Percentiles rank a stretch among this genome's conserved stretches.
These are phyloP conservation scores for Talaromyces piceae DNA, from an alignment of 2,329 filamentous ascomycete species.

Conservation along the genomic window DNA sequence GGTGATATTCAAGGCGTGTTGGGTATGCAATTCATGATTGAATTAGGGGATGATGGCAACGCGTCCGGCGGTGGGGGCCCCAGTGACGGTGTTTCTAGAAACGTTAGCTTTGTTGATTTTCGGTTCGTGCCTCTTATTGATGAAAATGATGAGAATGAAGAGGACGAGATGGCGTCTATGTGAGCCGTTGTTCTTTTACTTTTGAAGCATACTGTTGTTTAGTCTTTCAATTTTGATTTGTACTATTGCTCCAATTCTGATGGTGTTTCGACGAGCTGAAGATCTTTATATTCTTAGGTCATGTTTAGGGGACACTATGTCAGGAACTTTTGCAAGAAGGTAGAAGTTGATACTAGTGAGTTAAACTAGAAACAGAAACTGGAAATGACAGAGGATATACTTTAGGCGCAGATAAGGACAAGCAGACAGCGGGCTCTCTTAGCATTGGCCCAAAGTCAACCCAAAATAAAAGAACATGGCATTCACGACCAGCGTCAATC, in stretches of 20 bases:
- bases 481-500: neutral
- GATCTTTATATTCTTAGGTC: no score
- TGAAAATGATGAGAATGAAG: constrained; percentile 25
- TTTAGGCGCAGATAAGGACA: no score
- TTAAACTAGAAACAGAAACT: no score
- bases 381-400: no score
- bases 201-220: neutral
- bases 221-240: neutral
- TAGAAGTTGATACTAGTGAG: no score
- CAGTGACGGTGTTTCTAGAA: constrained; percentile 15
- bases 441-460: neutral
- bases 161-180: constrained; percentile 1
- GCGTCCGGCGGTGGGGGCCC: constrained; percentile 15
- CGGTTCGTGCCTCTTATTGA: constrained; percentile 40
- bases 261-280: no score
- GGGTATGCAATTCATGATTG: constrained; percentile 93
- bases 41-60: constrained; percentile 51
- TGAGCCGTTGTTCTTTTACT: neutral
- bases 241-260: neutral
- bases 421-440: no score
- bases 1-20: constrained; percentile 84
- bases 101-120: constrained; percentile 42
- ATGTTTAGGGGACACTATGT: no score
- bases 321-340: no score
- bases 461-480: neutral